Conservation (phyloP, 1,139 yeast species). For the Debaryomyces sp. region DNA sequence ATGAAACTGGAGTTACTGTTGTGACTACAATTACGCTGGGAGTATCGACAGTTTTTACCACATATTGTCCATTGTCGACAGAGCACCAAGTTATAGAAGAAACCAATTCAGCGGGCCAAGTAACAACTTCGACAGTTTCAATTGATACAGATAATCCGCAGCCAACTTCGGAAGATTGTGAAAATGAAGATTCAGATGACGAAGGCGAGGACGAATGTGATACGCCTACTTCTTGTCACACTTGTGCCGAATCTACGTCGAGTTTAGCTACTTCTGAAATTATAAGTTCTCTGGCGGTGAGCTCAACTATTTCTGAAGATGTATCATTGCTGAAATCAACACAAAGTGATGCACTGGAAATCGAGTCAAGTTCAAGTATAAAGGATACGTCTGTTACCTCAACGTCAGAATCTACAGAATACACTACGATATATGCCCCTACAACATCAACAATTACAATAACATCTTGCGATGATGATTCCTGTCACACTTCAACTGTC, state of each 20-base stretch:
- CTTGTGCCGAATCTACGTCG: not conserved
- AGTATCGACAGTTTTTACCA: constrained; percentile 25
- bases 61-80: constrained; percentile 25
- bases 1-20: constrained; percentile 27
- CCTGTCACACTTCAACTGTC: constrained; percentile 20
- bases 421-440: not conserved
- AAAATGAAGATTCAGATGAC: not conserved
- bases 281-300: not conserved
- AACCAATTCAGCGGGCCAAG: not conserved
- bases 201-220: not conserved
- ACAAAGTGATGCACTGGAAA: not conserved
- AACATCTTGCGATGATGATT: constrained; percentile 14
- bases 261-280: not conserved
- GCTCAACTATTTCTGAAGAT: not conserved
- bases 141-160: not conserved
- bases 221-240: not conserved
- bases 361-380: not conserved
- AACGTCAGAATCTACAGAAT: not conserved
- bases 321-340: not conserved
- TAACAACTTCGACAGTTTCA: not conserved
- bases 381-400: constrained; percentile 1
- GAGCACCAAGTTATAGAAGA: constrained; percentile 2
- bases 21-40: constrained; percentile 15
- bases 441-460: constrained; percentile 16
- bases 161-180: not conserved